Evolutionary conservation across 805 yeast species (phyloP).

Genomic region (Candida mattraensis): DNA sequence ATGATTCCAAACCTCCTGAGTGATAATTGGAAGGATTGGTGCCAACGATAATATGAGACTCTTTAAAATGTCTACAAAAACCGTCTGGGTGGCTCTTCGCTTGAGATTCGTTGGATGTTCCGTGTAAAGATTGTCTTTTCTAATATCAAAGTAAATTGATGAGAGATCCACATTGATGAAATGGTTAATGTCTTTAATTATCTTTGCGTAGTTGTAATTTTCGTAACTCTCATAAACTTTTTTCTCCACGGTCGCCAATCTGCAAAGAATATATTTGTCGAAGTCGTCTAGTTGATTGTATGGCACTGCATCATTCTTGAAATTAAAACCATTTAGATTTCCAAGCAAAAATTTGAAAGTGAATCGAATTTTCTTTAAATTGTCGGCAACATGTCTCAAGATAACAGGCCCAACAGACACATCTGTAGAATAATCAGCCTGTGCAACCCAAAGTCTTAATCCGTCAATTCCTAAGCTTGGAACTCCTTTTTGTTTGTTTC

Average conservation of each 20-base stretch:
- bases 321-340: constrained; percentile 48
- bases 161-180: constrained; percentile 78
- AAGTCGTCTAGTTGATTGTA: constrained; percentile 40
- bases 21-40: constrained; percentile 79
- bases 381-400: constrained; percentile 73
- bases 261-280: constrained; percentile 65
- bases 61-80: constrained; percentile 55
- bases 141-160: constrained; percentile 80
- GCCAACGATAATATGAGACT: constrained; percentile 67
- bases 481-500: constrained; percentile 45
- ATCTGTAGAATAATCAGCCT: constrained; percentile 81
- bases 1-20: constrained; percentile 86
- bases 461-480: constrained; percentile 89
- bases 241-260: constrained; percentile 47
- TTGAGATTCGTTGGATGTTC: constrained; percentile 47
- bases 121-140: constrained; percentile 84
- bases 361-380: constrained; percentile 76
- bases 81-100: constrained; percentile 65
- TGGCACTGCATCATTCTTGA: constrained; percentile 32
- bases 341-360: constrained; percentile 83
- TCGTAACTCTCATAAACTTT: constrained; percentile 47
- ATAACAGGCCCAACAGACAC: constrained; percentile 72
- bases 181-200: constrained; percentile 63
- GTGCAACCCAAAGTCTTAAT: constrained; percentile 85
- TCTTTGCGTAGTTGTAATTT: constrained; percentile 64